Evolutionary conservation across 2,329 filamentous ascomycete species (phyloP), one percentile per base, ranked within the genome.

Genomic region (Helminthosporium solani): DNA sequence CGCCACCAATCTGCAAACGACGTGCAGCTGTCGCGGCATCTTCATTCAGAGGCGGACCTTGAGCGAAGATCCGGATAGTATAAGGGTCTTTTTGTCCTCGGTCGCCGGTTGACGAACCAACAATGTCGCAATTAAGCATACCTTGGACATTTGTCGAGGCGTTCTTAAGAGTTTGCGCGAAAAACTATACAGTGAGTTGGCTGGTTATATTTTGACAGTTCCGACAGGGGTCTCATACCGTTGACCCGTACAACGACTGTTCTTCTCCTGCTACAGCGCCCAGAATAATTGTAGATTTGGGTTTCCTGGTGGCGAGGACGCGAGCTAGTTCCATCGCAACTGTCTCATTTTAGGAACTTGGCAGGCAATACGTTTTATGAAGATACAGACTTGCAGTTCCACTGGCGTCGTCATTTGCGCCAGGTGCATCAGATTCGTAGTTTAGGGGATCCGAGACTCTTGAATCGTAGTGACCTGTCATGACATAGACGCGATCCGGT

Each of bases 241-340:
- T 31, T 16, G 38, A 67, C 3, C 80, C 80, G 43, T 77, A 78
- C 2, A 82, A 72, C 4, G 70, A 71, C 66, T 83, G 80, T 51
- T 83, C 80, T 61, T 83, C 80, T 12, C 78, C 80, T 1, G 80
- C 77, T 2, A 80, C 77, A 3, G 80, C 78, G 2, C 72, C 78
- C 41, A 83, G 80, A 36, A 80, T 75, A 50, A 83, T 77, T 1
- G 78, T 82, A 1, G 78, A 75, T 44, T 70, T 70, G 1, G 76
- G 78, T 28, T 71, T 61, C 9, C 68, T 70, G 35, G 68, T 75
- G 0, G 79, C 74, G 47, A 79, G 69, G 34, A 82, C 68, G 9
- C 79, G 72, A 2, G 79, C 78, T 33, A 83, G 70, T 62, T 83
- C 80, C 56, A 83, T 73, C 0, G 76, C 74, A 18, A 83, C 71